phyloP scores from a whole-genome alignment of 768 basidiomycete species.

The Kwoniella botswanensis region DNA sequence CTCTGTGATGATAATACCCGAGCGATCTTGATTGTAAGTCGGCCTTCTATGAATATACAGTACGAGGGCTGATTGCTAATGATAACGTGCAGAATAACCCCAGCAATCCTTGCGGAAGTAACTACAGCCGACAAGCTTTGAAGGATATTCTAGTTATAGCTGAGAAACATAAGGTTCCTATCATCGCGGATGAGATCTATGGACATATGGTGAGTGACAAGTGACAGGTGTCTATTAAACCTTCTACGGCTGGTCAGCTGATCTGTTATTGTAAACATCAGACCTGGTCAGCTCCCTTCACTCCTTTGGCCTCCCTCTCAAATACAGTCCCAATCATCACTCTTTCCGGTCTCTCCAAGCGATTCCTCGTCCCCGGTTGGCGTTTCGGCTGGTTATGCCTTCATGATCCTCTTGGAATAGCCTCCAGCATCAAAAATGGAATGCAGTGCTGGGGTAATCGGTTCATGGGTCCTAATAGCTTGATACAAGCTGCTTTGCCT shows the following conservation, averaged over 20 bases:
- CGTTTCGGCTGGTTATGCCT: conserved; percentile 57
- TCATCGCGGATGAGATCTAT: conserved; percentile 58
- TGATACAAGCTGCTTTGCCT: conserved; percentile 51
- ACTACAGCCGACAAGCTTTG: conserved; percentile 53
- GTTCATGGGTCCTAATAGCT: conserved; percentile 56
- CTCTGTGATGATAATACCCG: conserved; percentile 57
- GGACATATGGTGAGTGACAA: conserved; percentile 48
- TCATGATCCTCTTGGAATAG: conserved; percentile 56
- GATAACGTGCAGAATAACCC: conserved; percentile 52
- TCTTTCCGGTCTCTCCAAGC: conserved; percentile 58
- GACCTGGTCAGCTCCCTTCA: conserved; percentile 56
- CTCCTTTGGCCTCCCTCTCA: conserved; percentile 55
- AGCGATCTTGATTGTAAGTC: conserved; percentile 55
- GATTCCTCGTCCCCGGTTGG: conserved; percentile 59
- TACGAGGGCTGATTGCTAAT: background rate
- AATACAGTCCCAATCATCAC: conserved; percentile 54
- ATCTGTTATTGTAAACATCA: background rate
- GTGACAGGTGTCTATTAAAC: background rate
- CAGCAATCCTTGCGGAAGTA: conserved; percentile 58
- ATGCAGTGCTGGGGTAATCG: conserved; percentile 55
- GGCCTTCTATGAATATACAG: too few species aligned
- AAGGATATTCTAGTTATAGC: conserved; percentile 51
- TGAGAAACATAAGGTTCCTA: conserved; percentile 49
- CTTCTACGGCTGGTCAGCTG: background rate
- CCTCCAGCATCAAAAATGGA: conserved; percentile 44